Evolutionary conservation across 164 flowering plant genomes (phyloP), one percentile per base, ranked within the genome.

Genomic region (Chimonanthus praecox): DNA sequence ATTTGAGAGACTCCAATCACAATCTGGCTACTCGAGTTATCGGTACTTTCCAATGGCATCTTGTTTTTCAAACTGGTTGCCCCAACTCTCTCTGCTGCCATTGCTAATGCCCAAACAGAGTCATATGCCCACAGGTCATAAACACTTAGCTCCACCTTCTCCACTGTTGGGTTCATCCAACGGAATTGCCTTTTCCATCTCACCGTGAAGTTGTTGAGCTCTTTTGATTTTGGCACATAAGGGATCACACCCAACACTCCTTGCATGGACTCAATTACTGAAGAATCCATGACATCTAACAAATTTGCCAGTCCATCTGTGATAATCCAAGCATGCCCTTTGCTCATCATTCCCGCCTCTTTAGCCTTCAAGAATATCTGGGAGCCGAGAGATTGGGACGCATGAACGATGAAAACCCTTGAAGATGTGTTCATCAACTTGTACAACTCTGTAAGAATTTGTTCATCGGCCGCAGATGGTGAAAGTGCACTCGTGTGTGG

Each of bases 111-210:
- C 54, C 70, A 67, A 4, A 70, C 71, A 0, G 85, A 71, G 75
- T 88, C 88, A 79, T 86, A 82, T 11, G 87, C 88, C 73, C 69
- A 62, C 43, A 78, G 13, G 11, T 66, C 75, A 21, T 48, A 72
- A 43, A 75, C 43, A 61, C 43, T 65, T 5, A 74, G 10, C 2
- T n/a, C 50, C 2, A 58, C 51, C 4, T 46, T 48, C 3, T 66
- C 71, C 0, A 58, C 15, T 20, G 67, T 66, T 4, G 75, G 73
- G 16, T 68, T 61, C 47, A 72, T 68, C 1, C 16, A 16, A 4
- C 7, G n/a, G 5, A 71, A 71, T 18, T 47, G 49, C n/a, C 49
- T 71, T 20, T 49, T 67, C 77, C 77, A 78, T 46, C 70, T 72
- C n/a, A 43, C 49, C 21, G 4, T 47, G 18, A 78, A 78, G 54